Percentiles rank a stretch among this genome's conserved stretches.
Evolutionary conservation across 805 yeast genomes (phyloP).

Genomic region (Saturnispora silvae): DNA sequence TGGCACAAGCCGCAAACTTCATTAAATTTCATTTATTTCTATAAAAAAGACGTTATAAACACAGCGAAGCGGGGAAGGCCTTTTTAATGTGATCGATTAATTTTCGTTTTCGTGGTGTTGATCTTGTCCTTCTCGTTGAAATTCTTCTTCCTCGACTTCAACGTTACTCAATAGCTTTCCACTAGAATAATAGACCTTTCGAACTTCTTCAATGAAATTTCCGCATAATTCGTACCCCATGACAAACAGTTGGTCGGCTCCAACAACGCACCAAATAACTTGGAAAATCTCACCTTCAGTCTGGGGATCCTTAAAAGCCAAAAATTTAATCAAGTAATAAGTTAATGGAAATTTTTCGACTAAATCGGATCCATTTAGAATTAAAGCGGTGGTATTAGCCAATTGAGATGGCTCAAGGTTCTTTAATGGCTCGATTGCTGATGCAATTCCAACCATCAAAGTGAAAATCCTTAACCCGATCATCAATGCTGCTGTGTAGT

Average conservation of each 20-base stretch:
- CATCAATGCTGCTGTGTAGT: neutral
- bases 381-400: too few species aligned
- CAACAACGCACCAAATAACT: neutral
- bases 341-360: too few species aligned
- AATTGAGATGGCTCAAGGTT: too few species aligned
- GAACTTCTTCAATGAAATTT: constrained; percentile 11
- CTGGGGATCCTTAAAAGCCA: constrained; percentile 2
- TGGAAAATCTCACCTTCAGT: constrained; percentile 3
- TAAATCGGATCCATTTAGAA: too few species aligned
- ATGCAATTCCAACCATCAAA: too few species aligned
- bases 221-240: constrained; percentile 2
- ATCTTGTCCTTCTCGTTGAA: constrained; percentile 7
- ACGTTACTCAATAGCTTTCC: constrained; percentile 19
- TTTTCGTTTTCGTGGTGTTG: too few species aligned
- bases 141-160: constrained; percentile 15
- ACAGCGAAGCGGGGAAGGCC: too few species aligned
- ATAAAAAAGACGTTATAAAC: too few species aligned
- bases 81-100: too few species aligned
- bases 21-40: neutral
- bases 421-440: too few species aligned
- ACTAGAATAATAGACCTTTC: constrained; percentile 20
- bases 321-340: constrained; percentile 1
- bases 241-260: neutral
- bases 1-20: too few species aligned
- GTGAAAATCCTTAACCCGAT: too few species aligned